Conservation (phyloP, 306 rosid genomes). For the Astragalus membranaceus region DNA sequence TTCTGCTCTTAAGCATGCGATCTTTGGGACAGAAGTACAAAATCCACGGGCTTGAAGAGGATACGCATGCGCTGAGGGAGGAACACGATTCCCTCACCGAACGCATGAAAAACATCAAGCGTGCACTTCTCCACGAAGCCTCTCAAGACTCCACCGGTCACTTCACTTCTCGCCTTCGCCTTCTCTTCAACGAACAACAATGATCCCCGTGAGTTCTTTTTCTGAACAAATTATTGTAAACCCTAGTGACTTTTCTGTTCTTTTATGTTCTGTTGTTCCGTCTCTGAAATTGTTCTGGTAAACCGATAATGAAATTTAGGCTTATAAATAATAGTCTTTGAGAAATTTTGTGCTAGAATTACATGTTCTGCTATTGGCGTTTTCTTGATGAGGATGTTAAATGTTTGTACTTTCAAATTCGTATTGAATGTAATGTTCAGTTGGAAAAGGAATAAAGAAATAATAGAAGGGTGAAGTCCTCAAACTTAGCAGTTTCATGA, state of each 20-base stretch:
- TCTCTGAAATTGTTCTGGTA: not conserved
- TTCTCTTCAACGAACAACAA: constrained; percentile 46
- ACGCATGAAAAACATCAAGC: constrained; percentile 54
- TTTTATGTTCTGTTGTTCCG: not conserved
- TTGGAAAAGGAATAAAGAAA: not conserved
- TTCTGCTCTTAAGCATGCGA: constrained; percentile 60
- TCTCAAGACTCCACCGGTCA: constrained; percentile 60
- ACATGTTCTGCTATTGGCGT: not conserved
- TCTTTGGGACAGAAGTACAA: constrained; percentile 79
- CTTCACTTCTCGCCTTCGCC: constrained; percentile 67
- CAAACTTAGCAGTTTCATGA: not conserved
- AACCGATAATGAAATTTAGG: not conserved
- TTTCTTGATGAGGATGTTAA: constrained; percentile 1
- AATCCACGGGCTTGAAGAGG: constrained; percentile 60
- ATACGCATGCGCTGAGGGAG: constrained; percentile 40
- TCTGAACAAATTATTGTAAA: not conserved
- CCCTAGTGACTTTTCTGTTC: not conserved
- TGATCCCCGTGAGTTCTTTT: constrained; percentile 17
- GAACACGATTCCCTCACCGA: constrained; percentile 39
- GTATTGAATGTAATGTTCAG: not conserved
- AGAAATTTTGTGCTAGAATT: not conserved
- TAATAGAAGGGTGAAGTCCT: not conserved
- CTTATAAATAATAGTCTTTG: not conserved
- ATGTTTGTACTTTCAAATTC: not conserved
- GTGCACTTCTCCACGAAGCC: constrained; percentile 60